Evolutionary conservation across 768 basidiomycete species (phyloP).

Genomic region (Psilocybe sp.): DNA sequence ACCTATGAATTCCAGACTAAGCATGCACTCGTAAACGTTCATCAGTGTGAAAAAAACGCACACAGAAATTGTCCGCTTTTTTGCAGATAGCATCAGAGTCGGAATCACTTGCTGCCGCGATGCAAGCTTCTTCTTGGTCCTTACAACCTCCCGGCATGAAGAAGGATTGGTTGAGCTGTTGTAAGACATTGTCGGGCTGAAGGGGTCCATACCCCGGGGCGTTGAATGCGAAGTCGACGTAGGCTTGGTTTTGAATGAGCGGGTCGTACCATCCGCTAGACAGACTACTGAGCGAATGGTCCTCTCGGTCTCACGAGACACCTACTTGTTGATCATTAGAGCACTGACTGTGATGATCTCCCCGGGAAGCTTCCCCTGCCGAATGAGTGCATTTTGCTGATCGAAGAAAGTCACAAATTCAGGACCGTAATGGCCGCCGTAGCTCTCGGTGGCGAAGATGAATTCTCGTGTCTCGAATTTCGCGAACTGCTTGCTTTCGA

Average conservation of each 20-base stretch:
- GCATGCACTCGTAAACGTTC: not conserved
- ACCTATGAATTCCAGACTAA: slow-evolving; percentile 23
- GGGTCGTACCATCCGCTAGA: slow-evolving; percentile 68
- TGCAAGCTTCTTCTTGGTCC: slow-evolving; percentile 55
- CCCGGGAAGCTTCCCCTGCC: slow-evolving; percentile 39
- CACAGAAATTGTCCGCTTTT: slow-evolving; percentile 54
- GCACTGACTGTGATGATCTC: slow-evolving; percentile 54
- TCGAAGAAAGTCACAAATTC: slow-evolving; percentile 64
- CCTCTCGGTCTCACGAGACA: not conserved
- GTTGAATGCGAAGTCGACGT: slow-evolving; percentile 54
- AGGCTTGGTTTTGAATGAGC: slow-evolving; percentile 58
- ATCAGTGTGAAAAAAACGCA: slow-evolving; percentile 16
- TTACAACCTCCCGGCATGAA: slow-evolving; percentile 49
- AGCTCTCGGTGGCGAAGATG: slow-evolving; percentile 64
- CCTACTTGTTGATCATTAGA: slow-evolving; percentile 61
- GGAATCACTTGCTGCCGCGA: slow-evolving; percentile 45
- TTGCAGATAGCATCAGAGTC: slow-evolving; percentile 49
- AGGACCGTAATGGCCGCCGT: slow-evolving; percentile 68
- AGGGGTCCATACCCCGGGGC: slow-evolving; percentile 70
- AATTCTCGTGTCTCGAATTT: slow-evolving; percentile 56
- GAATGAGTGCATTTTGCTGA: slow-evolving; percentile 55
- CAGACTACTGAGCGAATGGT: not conserved
- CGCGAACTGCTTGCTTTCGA: slow-evolving; percentile 52
- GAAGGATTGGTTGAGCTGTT: slow-evolving; percentile 45
- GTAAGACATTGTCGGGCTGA: slow-evolving; percentile 42